These are phyloP conservation scores for Mycena indigotica DNA, from an alignment of 768 basidiomycete species.

Conservation along the genomic window DNA sequence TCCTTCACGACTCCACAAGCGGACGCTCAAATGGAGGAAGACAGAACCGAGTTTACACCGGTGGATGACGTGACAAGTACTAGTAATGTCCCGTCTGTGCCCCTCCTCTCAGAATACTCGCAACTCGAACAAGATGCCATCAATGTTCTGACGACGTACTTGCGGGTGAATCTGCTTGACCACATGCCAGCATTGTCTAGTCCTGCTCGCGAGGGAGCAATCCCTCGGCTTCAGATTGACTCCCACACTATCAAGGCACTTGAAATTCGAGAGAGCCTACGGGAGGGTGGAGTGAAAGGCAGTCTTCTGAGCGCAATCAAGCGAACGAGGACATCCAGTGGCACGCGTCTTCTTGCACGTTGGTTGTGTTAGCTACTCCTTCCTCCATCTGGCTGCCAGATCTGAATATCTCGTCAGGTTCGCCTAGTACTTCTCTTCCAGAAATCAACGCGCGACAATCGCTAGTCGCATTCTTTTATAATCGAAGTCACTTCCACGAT, in stretches of 20 bases:
- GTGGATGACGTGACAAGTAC: conserved; percentile 20
- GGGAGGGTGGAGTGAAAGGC: conserved; percentile 73
- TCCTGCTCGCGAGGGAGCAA: conserved; percentile 57
- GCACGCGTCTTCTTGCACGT: conserved; percentile 71
- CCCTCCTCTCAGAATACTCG: conserved; percentile 26
- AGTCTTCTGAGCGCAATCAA: conserved; percentile 76
- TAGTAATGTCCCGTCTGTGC: conserved; percentile 6
- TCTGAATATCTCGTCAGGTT: conserved; percentile 52
- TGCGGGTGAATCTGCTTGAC: conserved; percentile 71
- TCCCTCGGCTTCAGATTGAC: conserved; percentile 84
- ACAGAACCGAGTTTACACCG: conserved; percentile 6
- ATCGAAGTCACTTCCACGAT: conserved; percentile 60
- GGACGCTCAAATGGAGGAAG: neutral
- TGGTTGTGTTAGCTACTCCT: conserved; percentile 66
- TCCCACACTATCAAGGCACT: conserved; percentile 87
- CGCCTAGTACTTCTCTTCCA: conserved; percentile 73
- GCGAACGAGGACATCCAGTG: conserved; percentile 76
- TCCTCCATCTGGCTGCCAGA: conserved; percentile 38
- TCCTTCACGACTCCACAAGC: conserved; percentile 45
- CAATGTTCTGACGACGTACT: conserved; percentile 61
- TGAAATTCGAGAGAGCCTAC: conserved; percentile 75
- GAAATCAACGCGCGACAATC: conserved; percentile 78
- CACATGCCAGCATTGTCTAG: conserved; percentile 67
- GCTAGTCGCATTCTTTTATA: conserved; percentile 72
- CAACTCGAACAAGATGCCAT: conserved; percentile 59